These are phyloP conservation scores for Komagataella mondaviorum DNA, from an alignment of 805 yeast species.

Conservation along the genomic window DNA sequence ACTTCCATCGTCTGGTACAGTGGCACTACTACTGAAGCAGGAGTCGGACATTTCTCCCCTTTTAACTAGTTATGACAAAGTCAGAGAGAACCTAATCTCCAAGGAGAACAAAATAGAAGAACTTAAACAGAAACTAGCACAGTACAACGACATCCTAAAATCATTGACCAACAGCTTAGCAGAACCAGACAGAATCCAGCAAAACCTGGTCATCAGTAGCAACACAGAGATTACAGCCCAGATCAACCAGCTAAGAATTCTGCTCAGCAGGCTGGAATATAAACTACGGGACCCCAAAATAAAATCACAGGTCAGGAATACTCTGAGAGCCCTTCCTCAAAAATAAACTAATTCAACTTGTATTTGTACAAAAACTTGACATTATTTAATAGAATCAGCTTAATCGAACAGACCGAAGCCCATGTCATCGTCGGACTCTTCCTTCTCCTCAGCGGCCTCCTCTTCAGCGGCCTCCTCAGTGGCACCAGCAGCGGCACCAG, in stretches of 20 bases:
- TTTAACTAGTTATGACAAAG: conserved; percentile 12
- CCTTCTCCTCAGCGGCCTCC: conserved; percentile 52
- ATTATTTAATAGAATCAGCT: conserved; percentile 1
- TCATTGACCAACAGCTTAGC: not conserved
- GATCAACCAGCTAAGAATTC: conserved; percentile 9
- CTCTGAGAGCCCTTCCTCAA: not conserved
- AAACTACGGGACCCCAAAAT: conserved; percentile 3
- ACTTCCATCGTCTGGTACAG: not conserved
- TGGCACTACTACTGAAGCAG: conserved; percentile 2
- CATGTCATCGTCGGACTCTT: conserved; percentile 65
- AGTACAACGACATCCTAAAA: conserved; percentile 8
- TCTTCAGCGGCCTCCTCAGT: conserved; percentile 64
- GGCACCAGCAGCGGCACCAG: conserved; percentile 59
- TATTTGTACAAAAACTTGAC: conserved; percentile 1
- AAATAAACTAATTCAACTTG: not conserved
- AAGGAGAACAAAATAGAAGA: conserved; percentile 7
- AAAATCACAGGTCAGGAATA: not conserved
- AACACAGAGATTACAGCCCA: conserved; percentile 10
- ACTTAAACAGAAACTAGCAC: conserved; percentile 6
- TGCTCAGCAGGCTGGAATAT: conserved; percentile 5
- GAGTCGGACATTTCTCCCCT: conserved; percentile 1
- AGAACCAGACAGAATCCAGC: conserved; percentile 7
- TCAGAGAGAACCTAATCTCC: conserved; percentile 5
- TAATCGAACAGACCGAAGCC: conserved; percentile 39
- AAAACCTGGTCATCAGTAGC: conserved; percentile 10